phyloP scores from a whole-genome alignment of 768 basidiomycete genomes.

The Mycena maculata region DNA sequence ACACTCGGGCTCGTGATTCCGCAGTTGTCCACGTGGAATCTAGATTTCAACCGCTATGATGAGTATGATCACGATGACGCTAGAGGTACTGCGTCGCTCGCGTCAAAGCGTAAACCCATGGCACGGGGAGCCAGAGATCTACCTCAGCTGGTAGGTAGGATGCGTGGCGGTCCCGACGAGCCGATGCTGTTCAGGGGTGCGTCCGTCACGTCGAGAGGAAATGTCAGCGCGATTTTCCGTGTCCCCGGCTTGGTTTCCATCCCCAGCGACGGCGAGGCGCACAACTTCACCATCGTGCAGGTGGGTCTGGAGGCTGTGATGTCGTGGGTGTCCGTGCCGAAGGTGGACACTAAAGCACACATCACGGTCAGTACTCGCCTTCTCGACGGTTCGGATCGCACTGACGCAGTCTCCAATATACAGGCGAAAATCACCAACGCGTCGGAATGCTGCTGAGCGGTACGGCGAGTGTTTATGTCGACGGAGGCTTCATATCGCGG shows the following conservation, averaged over 20 bases:
- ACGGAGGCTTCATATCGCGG: constrained; percentile 45
- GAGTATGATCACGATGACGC: not conserved
- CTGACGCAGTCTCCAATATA: not conserved
- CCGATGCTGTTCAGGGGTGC: constrained; percentile 11
- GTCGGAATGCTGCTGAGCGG: constrained; percentile 42
- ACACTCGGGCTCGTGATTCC: constrained; percentile 38
- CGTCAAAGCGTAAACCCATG: no score
- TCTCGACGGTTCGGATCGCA: not conserved
- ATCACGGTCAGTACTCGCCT: constrained; percentile 37
- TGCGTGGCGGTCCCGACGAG: no score
- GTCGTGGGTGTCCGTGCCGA: constrained; percentile 46
- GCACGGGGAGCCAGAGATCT: not conserved
- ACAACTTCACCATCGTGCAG: constrained; percentile 44
- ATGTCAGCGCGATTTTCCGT: constrained; percentile 44
- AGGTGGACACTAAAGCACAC: constrained; percentile 39
- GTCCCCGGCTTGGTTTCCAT: constrained; percentile 41
- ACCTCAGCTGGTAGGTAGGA: not conserved
- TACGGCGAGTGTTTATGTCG: constrained; percentile 42
- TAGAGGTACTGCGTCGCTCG: not conserved
- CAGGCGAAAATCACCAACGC: constrained; percentile 46
- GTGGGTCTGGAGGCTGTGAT: constrained; percentile 37
- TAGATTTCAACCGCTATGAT: constrained; percentile 7
- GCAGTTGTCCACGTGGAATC: constrained; percentile 31
- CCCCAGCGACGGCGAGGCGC: constrained; percentile 41
- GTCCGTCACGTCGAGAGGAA: constrained; percentile 34